Conservation (phyloP, 306 rosid genomes). For the Adenanthera pavonina region DNA sequence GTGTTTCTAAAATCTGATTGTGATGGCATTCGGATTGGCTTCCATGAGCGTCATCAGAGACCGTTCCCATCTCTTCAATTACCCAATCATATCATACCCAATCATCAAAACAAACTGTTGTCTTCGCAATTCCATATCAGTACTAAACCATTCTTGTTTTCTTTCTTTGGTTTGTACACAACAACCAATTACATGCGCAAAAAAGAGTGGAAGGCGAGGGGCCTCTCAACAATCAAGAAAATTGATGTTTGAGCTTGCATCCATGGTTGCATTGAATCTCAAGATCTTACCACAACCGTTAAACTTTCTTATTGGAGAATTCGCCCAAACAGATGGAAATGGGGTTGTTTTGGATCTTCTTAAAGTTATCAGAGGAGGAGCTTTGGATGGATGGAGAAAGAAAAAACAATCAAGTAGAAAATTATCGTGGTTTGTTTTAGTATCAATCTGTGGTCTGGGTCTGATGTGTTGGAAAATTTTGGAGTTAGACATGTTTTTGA, state of each 20-base stretch:
- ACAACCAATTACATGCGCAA: conserved; percentile 29
- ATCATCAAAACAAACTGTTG: not conserved
- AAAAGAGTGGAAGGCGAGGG: not conserved
- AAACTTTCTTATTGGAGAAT: conserved; percentile 40
- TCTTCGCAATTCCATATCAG: conserved; percentile 3
- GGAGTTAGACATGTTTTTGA: conserved; percentile 43
- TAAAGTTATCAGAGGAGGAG: conserved; percentile 5
- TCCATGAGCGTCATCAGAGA: not conserved
- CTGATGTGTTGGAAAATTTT: conserved; percentile 43
- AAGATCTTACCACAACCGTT: conserved; percentile 54
- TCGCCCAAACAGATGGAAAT: conserved; percentile 21
- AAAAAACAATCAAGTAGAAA: not conserved
- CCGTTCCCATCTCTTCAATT: conserved; percentile 13
- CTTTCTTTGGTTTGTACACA: not conserved
- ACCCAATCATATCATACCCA: conserved; percentile 2
- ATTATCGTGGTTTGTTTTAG: not conserved
- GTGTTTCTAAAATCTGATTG: not conserved
- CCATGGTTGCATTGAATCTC: conserved; percentile 46
- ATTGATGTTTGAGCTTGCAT: conserved; percentile 47
- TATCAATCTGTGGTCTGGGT: conserved; percentile 31
- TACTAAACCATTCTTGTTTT: not conserved
- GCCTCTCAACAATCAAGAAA: conserved; percentile 36
- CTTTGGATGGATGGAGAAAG: conserved; percentile 9
- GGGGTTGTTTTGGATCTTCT: not conserved
- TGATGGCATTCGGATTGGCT: not conserved